These are phyloP conservation scores for Excoecaria agallocha DNA, from an alignment of 345 rosid species.

Conservation along the genomic window DNA sequence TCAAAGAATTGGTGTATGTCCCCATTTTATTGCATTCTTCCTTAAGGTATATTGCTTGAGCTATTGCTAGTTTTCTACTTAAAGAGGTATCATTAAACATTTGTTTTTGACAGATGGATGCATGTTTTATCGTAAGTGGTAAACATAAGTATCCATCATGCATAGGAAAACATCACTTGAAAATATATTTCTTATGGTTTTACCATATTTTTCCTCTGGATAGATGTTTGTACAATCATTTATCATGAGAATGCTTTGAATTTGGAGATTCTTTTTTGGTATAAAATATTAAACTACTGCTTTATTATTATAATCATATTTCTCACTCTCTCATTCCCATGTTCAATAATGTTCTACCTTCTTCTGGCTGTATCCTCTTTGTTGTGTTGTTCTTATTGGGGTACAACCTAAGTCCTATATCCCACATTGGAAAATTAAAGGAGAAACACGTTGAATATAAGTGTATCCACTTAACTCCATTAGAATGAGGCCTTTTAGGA, in stretches of 20 bases:
- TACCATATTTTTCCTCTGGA: not conserved
- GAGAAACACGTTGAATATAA: too few species aligned
- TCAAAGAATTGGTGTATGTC: too few species aligned
- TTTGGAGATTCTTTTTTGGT: not conserved
- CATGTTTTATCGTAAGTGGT: not conserved
- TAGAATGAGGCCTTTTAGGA: too few species aligned
- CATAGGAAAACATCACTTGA: not conserved
- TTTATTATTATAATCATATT: not conserved
- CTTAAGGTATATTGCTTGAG: not conserved
- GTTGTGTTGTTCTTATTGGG: slow-evolving; percentile 16
- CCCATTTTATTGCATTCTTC: not conserved
- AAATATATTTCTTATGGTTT: not conserved
- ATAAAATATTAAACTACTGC: not conserved
- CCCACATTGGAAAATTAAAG: too few species aligned
- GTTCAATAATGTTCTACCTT: too few species aligned
- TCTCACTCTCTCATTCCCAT: not conserved
- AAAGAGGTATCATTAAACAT: not conserved
- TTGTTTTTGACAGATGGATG: too few species aligned
- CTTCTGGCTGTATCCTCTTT: slow-evolving; percentile 38
- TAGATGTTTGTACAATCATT: too few species aligned
- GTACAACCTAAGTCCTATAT: too few species aligned
- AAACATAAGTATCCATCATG: not conserved
- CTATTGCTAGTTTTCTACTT: not conserved
- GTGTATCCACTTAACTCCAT: too few species aligned
- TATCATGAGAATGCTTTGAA: not conserved